Evolutionary conservation across 805 yeast species (phyloP), one percentile per base, ranked within the genome.

Genomic region (Hanseniaspora osmophila): DNA sequence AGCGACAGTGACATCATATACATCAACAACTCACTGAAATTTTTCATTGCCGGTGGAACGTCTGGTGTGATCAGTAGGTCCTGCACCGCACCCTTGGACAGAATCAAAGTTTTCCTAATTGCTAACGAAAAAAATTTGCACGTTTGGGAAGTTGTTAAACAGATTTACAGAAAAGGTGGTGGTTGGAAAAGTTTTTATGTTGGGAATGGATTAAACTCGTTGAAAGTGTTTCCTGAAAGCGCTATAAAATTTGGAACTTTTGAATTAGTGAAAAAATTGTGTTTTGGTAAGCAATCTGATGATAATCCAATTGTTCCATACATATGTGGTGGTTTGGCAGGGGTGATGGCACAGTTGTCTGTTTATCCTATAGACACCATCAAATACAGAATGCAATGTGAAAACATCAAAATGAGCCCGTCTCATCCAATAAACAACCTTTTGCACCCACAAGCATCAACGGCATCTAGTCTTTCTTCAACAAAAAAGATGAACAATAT

Each of bases 171-270:
- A 54, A 92, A 84, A 62, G 96, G 96, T 27, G 48, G 44, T 15
- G 98, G 98, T 0, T 46, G 87, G 3, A 72, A 74, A 46, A 80
- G 92, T 0, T 92, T 92, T 58, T 92, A 92, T 61, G 95, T 88
- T 13, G 98, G 96, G 6, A 90, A 90, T 64, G 97, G 96, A 1
- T 68, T 90, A 41, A 92, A 92, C 60, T 85, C 84, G n/a, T 55
- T 88, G 46, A 90, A 90, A 60, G 96, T 90, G 17, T 85, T 92
- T 58, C 98, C 98, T 0, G 98, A 90, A 61, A 82, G 94, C 33
- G 96, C 97, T 1, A 90, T 90, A 76, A 92, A 92, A 59, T 90
- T 92, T 63, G 97, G 98, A 2, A 78, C 95, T 3, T 90, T 92
- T 61, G 98, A 90, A 61, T 74, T 86, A 5, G 80, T 88, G 0